phyloP scores from a whole-genome alignment of 2,329 filamentous ascomycete genomes.

The Pseudonectria buxi region DNA sequence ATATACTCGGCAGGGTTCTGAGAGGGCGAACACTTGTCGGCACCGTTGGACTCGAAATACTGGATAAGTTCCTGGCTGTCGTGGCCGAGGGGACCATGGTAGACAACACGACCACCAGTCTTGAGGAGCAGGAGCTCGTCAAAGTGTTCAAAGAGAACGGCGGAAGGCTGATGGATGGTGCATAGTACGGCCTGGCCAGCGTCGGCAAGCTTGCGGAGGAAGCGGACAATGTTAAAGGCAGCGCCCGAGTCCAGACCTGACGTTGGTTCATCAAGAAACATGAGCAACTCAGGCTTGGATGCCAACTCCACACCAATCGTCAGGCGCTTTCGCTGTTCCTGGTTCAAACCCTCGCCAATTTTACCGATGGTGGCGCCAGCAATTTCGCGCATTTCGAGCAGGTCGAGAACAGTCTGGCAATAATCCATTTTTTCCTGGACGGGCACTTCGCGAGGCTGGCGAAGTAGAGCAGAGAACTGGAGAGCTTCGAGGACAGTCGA shows the following conservation, averaged over 20 bases:
- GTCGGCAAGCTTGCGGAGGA: slow-evolving; percentile 54
- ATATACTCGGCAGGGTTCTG: slow-evolving; percentile 50
- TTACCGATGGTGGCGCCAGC: slow-evolving; percentile 58
- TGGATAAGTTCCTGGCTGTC: slow-evolving; percentile 41
- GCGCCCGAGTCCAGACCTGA: slow-evolving; percentile 53
- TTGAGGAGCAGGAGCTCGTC: slow-evolving; percentile 50
- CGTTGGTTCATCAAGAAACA: slow-evolving; percentile 59
- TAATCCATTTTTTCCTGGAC: slow-evolving; percentile 59
- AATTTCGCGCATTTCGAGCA: slow-evolving; percentile 62
- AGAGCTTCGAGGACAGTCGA: slow-evolving; percentile 61
- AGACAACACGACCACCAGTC: slow-evolving; percentile 45
- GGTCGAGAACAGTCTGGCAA: slow-evolving; percentile 60
- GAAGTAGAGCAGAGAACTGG: slow-evolving; percentile 57
- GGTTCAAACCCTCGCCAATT: slow-evolving; percentile 52
- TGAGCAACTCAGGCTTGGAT: slow-evolving; percentile 51
- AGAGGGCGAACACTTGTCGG: slow-evolving; percentile 37
- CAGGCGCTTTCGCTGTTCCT: slow-evolving; percentile 50
- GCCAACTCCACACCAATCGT: slow-evolving; percentile 52
- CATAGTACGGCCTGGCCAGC: slow-evolving; percentile 53
- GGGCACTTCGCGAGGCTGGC: slow-evolving; percentile 52
- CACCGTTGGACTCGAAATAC: slow-evolving; percentile 48
- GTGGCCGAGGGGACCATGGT: slow-evolving; percentile 47
- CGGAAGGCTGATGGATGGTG: slow-evolving; percentile 54
- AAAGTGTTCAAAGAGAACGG: slow-evolving; percentile 50
- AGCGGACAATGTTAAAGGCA: slow-evolving; percentile 55